Conservation (phyloP, 352 stramenopile genomes). For the Phytophthora crassamura region DNA sequence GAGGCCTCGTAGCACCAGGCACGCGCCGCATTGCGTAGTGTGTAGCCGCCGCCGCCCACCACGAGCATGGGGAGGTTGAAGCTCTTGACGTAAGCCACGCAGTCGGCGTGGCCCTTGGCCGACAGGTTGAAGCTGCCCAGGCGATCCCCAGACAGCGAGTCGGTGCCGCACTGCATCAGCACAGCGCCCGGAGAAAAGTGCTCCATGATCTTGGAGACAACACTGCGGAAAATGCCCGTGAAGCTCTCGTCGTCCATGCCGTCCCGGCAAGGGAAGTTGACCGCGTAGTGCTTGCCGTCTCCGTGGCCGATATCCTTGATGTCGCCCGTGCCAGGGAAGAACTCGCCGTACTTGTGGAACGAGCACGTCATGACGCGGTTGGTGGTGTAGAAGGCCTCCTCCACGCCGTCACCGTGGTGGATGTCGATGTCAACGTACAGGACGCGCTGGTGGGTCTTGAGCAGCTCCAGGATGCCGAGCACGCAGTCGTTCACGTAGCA, state of each 20-base stretch:
- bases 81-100: constrained; percentile 96
- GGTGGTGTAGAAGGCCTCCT: constrained; percentile 99
- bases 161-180: constrained; percentile 98
- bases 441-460: constrained; percentile 97
- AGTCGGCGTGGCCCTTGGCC: constrained; percentile 97
- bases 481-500: constrained; percentile 99
- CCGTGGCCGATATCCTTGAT: constrained; percentile 85
- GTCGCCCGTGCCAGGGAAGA: constrained; percentile 97
- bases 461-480: constrained; percentile 97
- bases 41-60: constrained; percentile 98
- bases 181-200: constrained; percentile 96
- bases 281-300: constrained; percentile 97
- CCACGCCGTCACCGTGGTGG: constrained; percentile 98
- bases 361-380: constrained; percentile 98
- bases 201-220: constrained; percentile 98
- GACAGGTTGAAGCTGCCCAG: constrained; percentile 99
- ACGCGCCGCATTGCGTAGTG: constrained; percentile 96
- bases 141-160: constrained; percentile 98
- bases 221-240: constrained; percentile 85
- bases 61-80: constrained; percentile 98
- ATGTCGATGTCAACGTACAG: constrained; percentile 99
- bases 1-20: constrained; percentile 96
- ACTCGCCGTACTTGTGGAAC: constrained; percentile 99
- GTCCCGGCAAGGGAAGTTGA: constrained; percentile 98
- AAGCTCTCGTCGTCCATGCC: constrained; percentile 99